Evolutionary conservation across 768 basidiomycete species (phyloP), one percentile per base, ranked within the genome.

Genomic region (Rhodotorula taiwanensis): DNA sequence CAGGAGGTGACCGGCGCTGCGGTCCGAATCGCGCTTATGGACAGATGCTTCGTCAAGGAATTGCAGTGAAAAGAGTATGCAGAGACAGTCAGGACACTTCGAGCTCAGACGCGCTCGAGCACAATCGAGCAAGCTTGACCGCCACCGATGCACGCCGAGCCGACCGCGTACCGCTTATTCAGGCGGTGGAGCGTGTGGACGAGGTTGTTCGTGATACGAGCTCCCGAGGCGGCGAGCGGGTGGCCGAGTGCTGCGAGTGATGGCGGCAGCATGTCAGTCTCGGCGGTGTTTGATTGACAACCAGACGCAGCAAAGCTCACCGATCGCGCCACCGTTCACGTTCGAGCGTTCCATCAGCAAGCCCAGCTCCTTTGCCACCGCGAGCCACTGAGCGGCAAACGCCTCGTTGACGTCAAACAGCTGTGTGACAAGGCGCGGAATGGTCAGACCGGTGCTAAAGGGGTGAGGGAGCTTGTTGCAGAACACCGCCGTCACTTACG

Each of bases 81-180:
- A n/a, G n/a, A n/a, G n/a, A n/a, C n/a, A n/a, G n/a, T n/a, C n/a
- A n/a, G n/a, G n/a, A n/a, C n/a, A n/a, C n/a, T 16, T 39, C 16
- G 10, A 39, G 10, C 36, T 39, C 25, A 51, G 21, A 51, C 50
- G 21, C 50, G 50, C 34, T 51, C 50, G n/a, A 51, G 21, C 1
- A 51, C 6, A 33, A 51, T 11, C 15, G 41, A 36, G 39, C 30
- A 28, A 23, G 48, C 76, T 61, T 76, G 76, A 43, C 77, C 76
- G 14, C 76, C 77, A 39, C 77, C 77, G 58, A 78, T 78, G 72
- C 77, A 78, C 21, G 77, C 77, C 0, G 75, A 72, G 21, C 77
- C 77, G 33, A 78, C 63, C 1, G 76, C 77, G 71, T 76, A 78
- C 25, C 74, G 64, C 67, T 77, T 74, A 55, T 77, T 64, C 15